Evolutionary conservation across 129 eudicot species (phyloP), one percentile per base, ranked within the genome.

Genomic region (Lactuca saligna): DNA sequence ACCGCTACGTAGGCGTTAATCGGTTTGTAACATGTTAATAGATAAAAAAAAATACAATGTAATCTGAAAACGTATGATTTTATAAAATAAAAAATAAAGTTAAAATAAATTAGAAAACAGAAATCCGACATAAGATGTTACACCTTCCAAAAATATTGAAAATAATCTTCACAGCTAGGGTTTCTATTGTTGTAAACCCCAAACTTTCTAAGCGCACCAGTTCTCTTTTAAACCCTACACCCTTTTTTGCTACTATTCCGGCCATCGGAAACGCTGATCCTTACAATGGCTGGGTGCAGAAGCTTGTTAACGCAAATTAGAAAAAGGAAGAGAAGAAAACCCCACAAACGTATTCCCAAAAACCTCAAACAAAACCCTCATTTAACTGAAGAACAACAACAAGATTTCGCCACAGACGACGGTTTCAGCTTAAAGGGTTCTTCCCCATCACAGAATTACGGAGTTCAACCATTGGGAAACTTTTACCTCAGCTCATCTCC

Each of bases 401-500:
- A 78, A 67, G 80, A 72, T 57, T 82, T 68, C 0, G 66, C 70
- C 12, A 79, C 57, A 53, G 91, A 88, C 12, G 86, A 77, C 32
- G 85, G 85, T 17, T 93, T 93, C 77, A 89, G 75, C 81, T 74
- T 93, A 74, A 87, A 93, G 74, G 53, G 75, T 56, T 82, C 96
- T 11, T 75, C 83, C n/a, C 79, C 71, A 48, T 85, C 96, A 60
- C 75, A 80, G 3, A 80, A 76, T 14, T 82, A 82, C 25, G 90
- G 97, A 31, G 95, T 93, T 61, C 95, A 93, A 20, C 98, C 98
- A 8, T 59, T 93, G 79, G 98, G 98, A 1, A 93, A 93, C 73
- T 75, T 93, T 13, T 93, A 82, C 75, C 57, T 93, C 73, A 76
- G 74, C 77, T 41, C 88, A 38, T 66, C 80, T 41, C 74, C 85